Conservation (phyloP, 2,329 filamentous ascomycete genomes). For the Pseudogymnoascus sp. region DNA sequence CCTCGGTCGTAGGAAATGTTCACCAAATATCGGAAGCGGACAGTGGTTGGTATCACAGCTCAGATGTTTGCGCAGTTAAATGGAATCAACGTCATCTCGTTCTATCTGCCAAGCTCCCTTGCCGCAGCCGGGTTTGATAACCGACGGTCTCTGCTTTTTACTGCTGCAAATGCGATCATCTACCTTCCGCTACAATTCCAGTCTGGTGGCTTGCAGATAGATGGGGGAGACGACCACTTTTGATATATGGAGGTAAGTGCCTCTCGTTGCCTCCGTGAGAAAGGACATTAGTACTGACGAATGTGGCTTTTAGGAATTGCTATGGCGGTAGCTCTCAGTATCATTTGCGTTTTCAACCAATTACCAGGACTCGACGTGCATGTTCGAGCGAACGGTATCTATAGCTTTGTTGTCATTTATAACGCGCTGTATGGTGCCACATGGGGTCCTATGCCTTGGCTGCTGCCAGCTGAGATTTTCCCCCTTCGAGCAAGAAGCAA, state of each 20-base stretch:
- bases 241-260: slow-evolving; percentile 18
- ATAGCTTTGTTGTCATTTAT: slow-evolving; percentile 34
- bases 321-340: slow-evolving; percentile 30
- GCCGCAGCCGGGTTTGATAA: slow-evolving; percentile 31
- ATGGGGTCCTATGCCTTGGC: slow-evolving; percentile 35
- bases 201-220: slow-evolving; percentile 34
- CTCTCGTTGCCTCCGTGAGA: neutral
- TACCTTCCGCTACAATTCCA: slow-evolving; percentile 32
- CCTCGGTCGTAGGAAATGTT: slow-evolving; percentile 31
- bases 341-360: slow-evolving; percentile 34
- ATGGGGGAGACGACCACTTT: slow-evolving; percentile 34
- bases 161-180: slow-evolving; percentile 33
- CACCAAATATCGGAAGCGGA: slow-evolving; percentile 35
- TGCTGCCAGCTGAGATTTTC: slow-evolving; percentile 30
- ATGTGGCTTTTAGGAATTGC: slow-evolving; percentile 20
- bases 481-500: slow-evolving; percentile 33
- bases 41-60: slow-evolving; percentile 33
- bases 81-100: slow-evolving; percentile 37
- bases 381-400: slow-evolving; percentile 31
- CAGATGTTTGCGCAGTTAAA: slow-evolving; percentile 36
- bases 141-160: slow-evolving; percentile 31
- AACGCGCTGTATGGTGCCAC: slow-evolving; percentile 33
- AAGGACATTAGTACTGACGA: neutral
- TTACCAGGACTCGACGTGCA: slow-evolving; percentile 21
- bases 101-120: slow-evolving; percentile 33